phyloP scores from a whole-genome alignment of 768 basidiomycete genomes.

The Suillus hirtellus region DNA sequence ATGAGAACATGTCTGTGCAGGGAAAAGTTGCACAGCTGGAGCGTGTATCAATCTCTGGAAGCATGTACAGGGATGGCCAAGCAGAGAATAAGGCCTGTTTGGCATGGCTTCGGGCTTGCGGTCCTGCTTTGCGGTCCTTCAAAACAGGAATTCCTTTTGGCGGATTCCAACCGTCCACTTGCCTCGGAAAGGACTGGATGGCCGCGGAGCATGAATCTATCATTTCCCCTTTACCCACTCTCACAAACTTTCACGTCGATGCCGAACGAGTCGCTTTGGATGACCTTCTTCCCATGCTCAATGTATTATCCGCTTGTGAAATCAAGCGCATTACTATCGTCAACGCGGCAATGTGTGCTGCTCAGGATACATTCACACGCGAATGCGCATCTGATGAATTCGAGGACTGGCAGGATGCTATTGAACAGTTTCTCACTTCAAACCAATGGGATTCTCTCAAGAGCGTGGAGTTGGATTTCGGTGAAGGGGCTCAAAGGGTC shows the following conservation, averaged over 20 bases:
- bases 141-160: constrained; percentile 27
- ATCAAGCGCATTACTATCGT: constrained; percentile 26
- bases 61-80: constrained; percentile 27
- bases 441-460: constrained; percentile 21
- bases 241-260: constrained; percentile 26
- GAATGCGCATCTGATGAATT: constrained; percentile 35
- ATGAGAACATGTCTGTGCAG: constrained; percentile 14
- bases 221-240: constrained; percentile 9
- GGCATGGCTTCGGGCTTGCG: constrained; percentile 28
- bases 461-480: constrained; percentile 21
- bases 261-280: constrained; percentile 28
- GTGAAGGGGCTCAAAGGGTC: constrained; percentile 17
- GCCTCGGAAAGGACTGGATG: not conserved
- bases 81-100: constrained; percentile 26
- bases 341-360: not conserved
- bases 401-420: constrained; percentile 25
- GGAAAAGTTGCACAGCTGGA: constrained; percentile 20
- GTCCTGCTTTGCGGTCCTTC: constrained; percentile 20
- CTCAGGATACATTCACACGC: constrained; percentile 26
- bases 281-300: constrained; percentile 24
- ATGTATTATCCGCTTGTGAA: constrained; percentile 16
- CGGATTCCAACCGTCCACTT: constrained; percentile 8
- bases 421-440: constrained; percentile 23
- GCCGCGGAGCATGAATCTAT: not conserved
- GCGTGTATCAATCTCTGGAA: constrained; percentile 29